These are phyloP conservation scores for Amanita polypyramis DNA, from an alignment of 768 basidiomycete genomes.

Conservation along the genomic window DNA sequence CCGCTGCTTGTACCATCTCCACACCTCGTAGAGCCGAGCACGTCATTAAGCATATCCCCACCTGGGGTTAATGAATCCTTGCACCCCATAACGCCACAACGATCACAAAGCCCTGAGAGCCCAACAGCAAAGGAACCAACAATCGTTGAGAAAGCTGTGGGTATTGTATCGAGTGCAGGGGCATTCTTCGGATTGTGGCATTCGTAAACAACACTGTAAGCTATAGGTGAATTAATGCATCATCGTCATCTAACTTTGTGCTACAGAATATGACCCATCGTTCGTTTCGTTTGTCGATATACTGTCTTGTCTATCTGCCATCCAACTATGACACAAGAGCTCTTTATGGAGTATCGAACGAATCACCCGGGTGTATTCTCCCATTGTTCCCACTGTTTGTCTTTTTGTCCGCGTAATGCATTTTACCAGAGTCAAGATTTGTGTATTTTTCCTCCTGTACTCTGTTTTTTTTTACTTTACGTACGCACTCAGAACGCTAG, in stretches of 20 bases:
- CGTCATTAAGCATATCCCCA: constrained; percentile 22
- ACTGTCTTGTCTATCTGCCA: background rate
- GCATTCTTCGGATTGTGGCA: constrained; percentile 58
- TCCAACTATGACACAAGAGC: background rate
- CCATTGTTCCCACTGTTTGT: background rate
- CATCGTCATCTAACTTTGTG: background rate
- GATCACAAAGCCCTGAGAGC: constrained; percentile 10
- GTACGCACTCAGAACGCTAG: background rate
- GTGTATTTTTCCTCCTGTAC: constrained; percentile 1
- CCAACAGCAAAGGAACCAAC: constrained; percentile 16
- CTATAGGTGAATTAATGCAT: background rate
- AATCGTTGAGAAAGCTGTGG: constrained; percentile 49
- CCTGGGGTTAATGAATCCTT: constrained; percentile 9
- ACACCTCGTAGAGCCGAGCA: constrained; percentile 22
- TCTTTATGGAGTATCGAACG: background rate
- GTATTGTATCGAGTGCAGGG: constrained; percentile 72
- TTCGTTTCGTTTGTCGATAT: background rate
- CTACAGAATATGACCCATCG: background rate
- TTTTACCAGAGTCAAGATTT: background rate
- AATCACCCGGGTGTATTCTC: background rate
- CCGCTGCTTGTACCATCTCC: constrained; percentile 22
- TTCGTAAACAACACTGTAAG: background rate
- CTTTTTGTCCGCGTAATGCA: constrained; percentile 3
- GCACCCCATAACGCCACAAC: constrained; percentile 10
- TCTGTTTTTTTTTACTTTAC: background rate